Conservation (phyloP, 106 monocot species). For the Dendrobium nobile region DNA sequence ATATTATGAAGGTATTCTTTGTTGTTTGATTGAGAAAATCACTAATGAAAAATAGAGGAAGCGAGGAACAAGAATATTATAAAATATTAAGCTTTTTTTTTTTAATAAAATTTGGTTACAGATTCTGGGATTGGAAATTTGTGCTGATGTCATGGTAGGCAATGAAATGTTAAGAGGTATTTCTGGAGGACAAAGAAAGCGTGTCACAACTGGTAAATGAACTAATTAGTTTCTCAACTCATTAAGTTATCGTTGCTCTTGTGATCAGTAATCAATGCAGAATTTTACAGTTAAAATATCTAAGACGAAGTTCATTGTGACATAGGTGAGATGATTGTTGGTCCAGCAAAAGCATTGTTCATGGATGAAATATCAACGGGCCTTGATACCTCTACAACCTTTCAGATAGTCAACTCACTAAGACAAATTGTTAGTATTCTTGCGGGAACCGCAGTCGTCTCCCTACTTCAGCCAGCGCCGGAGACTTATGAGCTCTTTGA, state of each 20-base stretch:
- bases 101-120: neutral
- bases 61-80: no score
- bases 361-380: conserved; percentile 5
- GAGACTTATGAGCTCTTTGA: conserved; percentile 5
- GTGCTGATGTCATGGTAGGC: neutral
- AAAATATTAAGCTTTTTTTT: no score
- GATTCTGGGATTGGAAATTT: conserved; percentile 4
- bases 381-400: neutral
- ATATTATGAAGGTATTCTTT: conserved; percentile 40
- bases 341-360: neutral
- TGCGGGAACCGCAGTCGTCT: neutral
- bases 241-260: neutral
- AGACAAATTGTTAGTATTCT: neutral
- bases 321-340: conserved; percentile 3
- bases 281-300: no score
- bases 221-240: neutral
- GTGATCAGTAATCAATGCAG: no score
- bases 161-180: neutral
- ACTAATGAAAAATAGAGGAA: neutral
- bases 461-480: neutral
- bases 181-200: conserved; percentile 1
- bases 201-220: neutral
- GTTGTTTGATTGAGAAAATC: neutral
- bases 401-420: neutral
- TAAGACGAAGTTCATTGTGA: neutral